Evolutionary conservation across 306 rosid species (phyloP), one percentile per base, ranked within the genome.

Genomic region (Lotus japonicus): DNA sequence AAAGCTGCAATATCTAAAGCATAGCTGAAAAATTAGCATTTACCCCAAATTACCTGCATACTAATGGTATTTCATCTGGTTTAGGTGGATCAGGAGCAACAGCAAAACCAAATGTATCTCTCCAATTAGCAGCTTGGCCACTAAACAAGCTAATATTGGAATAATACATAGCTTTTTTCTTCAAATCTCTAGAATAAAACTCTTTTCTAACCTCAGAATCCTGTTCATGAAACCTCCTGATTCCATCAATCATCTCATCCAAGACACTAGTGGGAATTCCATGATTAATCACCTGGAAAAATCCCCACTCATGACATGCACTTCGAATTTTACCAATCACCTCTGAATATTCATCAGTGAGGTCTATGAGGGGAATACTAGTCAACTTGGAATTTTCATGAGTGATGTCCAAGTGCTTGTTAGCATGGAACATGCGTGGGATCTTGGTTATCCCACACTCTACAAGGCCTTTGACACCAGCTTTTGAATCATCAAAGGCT

Each of bases 201-300:
- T 35, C 21, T 59, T 76, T 76, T 45, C 83, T 81, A 23, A 35
- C 68, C 46, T 55, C 79, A 13, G 16, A 1, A 0, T 80, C 86
- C 48, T 80, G 90, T 51, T 83, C 90, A 43, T 78, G 80, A 83
- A 85, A 85, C 4, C 78, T 51, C 5, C 35, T 64, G 2, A 78
- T 57, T 28, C 85, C 87, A 15, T 72, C 36, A 16, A 48, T 78
- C 71, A 72, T 78, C 14, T 80, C 73, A 46, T 69, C 90, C 68
- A 83, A 10, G 9, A 78, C 45, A 44, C 31, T 26, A 10, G 21
- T n/a, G 0, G 77, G 66, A 55, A 86, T 75, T 13, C 81, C 90
- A 51, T 83, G 84, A 63, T 83, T 80, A 19, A 80, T 71, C 1
- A 85, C 59, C 46, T 80, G 85, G 16, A 85, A 85, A 58, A 86